phyloP scores from a whole-genome alignment of 2,329 filamentous ascomycete genomes.

The Davidsoniella australis region DNA sequence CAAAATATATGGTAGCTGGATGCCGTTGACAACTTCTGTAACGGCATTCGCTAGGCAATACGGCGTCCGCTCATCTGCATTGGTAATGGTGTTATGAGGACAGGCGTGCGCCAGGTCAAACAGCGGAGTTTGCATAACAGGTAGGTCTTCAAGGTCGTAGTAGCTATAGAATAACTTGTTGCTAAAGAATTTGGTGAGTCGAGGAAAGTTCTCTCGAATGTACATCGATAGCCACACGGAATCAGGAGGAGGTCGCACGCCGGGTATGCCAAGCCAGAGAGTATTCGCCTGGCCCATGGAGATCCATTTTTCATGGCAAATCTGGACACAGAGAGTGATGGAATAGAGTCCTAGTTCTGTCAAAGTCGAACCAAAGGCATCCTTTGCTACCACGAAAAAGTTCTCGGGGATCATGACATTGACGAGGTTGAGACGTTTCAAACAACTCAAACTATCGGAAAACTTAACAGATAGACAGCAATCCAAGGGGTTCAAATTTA shows the following conservation, averaged over 20 bases:
- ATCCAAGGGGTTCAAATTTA: too few species aligned
- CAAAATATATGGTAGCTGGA: conserved; percentile 1
- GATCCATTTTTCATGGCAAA: background rate
- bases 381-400: too few species aligned
- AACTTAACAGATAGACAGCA: too few species aligned
- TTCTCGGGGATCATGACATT: too few species aligned
- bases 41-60: background rate
- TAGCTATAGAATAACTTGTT: conserved; percentile 18
- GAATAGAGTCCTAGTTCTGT: background rate
- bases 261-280: conserved; percentile 30
- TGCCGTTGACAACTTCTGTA: conserved; percentile 10
- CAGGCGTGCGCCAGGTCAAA: background rate
- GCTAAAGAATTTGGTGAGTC: conserved; percentile 16
- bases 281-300: too few species aligned
- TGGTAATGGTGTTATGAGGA: background rate
- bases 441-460: too few species aligned
- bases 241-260: conserved; percentile 22
- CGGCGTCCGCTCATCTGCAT: background rate
- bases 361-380: too few species aligned
- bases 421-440: too few species aligned
- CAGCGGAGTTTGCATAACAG: conserved; percentile 21
- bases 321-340: background rate
- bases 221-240: conserved; percentile 27
- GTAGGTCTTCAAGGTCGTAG: conserved; percentile 25
- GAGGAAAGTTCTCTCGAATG: conserved; percentile 21